Base-by-base conservation (phyloP, 1,139 yeast genomes). In the Diutina neorugosa region DNA sequence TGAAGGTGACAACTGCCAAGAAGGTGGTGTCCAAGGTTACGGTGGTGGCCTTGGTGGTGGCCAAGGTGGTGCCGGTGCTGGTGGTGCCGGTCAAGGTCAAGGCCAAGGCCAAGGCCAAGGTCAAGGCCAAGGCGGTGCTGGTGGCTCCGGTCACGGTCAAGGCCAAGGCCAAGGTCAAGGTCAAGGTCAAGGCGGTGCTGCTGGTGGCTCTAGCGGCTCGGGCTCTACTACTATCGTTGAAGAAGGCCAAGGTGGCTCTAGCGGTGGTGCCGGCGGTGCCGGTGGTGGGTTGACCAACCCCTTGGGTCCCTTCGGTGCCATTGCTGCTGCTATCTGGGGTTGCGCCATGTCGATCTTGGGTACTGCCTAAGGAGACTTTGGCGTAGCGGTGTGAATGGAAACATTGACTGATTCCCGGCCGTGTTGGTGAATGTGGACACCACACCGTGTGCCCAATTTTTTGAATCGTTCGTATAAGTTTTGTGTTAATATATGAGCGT, bases 301-400 rank as follows among this genome's bases (percentile, higher is more conserved):
- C 34, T 23, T 44, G 34, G 48, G 48, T 44, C 19, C 48, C 20
- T 11, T 23, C 14, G 48, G 48, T 21, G 48, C 48, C 19, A 21
- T 44, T 25, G 48, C 48, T 14, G 48, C 48, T 23, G 48, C 48
- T 34, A 44, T 44, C 48, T 23, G 31, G 31, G 48, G 48, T 5
- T 44, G 48, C 19, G 23, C 25, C 48, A 44, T 31, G 37, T 31
- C 37, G 37, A 31, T 31, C 37, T 31, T 31, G 37, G 37, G 37
- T 14, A 31, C 37, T 31, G 37, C 37, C 37, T 31, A 31, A 31
- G 37, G 9, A 5, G 12, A 31, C 5, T 11, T 14, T 8, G 37
- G 37, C 4, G 2, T 31, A 31, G n/a, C 37, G 37, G 37, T 31
- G 37, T 31, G 37, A 14, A 14, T 11, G 37, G n/a, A 31, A 14